Base-by-base conservation (phyloP, 345 rosid genomes). In the Citrus trifoliata region DNA sequence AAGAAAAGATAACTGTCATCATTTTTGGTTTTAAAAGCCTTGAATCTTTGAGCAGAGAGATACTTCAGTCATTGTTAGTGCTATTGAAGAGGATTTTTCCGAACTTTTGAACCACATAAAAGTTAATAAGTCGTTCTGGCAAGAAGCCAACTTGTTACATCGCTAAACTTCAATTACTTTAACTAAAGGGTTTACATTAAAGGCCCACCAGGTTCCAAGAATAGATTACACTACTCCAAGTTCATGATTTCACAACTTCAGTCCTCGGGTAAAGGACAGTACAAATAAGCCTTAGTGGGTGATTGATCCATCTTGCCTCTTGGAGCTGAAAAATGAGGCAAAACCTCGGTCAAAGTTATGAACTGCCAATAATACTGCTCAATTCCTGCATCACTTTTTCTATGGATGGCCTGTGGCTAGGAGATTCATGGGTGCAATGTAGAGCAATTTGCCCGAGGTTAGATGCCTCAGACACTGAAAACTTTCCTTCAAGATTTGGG, bases 391-490 rank as follows among this genome's bases (percentile, higher is more conserved):
- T 76, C 82, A 96, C 91, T 64, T 78, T 80, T 80, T 88, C 94
- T 82, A 94, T 89, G 21, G 84, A 80, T 10, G 97, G 99, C 84
- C 99, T 93, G 74, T 80, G 87, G 79, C 42, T 72, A 4, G 99
- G 88, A 78, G 90, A 87, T 74, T 96, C 98, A 56, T 85, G 89
- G 70, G 90, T 89, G 87, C 99, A 94, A 62, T 88, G 90, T 64
- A 85, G 83, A 9, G 91, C 98, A 56, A 94, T 81, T 80, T 78
- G 85, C 30, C 87, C 85, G 0, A 96, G 93, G 82, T 82, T 88
- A 4, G 82, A 78, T 0, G 97, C 98, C 74, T 96, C 95, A 24
- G 78, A 75, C 79, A 83, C 90, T 0, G 84, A 83, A 82, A 86
- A 93, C 16, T 82, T 89, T 37, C 88, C 90, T 3, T 82, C 87